A percentile compares a stretch with the other conserved stretches of the same genome.
These are phyloP conservation scores for Backusella parvicylindrica DNA, from an alignment of 192 early-diverging fungal species.

Conservation along the genomic window DNA sequence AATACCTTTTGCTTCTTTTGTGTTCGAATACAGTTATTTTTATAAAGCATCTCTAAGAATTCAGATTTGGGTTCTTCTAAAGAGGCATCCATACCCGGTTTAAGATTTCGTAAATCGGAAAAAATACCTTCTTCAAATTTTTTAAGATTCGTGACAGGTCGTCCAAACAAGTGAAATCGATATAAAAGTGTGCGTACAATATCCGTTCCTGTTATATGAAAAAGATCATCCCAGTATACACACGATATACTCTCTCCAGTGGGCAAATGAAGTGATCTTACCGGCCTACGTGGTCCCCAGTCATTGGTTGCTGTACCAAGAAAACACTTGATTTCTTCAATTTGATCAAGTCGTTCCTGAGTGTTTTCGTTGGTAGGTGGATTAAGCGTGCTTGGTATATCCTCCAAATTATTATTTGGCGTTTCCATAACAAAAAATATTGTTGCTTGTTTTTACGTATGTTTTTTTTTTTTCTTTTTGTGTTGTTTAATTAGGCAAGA, in stretches of 20 bases:
- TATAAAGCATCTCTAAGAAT: slow-evolving; percentile 92
- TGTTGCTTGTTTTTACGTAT: background rate
- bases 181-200: slow-evolving; percentile 88
- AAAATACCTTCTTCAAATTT: slow-evolving; percentile 99
- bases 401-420: background rate
- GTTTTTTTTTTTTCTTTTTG: background rate
- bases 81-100: slow-evolving; percentile 87
- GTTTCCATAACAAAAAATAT: background rate
- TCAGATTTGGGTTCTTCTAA: slow-evolving; percentile 92
- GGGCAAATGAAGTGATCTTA: slow-evolving; percentile 62
- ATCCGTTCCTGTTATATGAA: slow-evolving; percentile 95
- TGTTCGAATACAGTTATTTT: slow-evolving; percentile 93
- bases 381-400: background rate
- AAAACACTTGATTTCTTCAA: slow-evolving; percentile 53
- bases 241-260: slow-evolving; percentile 91
- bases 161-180: slow-evolving; percentile 87
- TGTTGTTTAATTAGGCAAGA: background rate
- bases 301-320: slow-evolving; percentile 63
- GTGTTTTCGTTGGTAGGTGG: slow-evolving; percentile 21
- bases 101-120: slow-evolving; percentile 90
- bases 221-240: slow-evolving; percentile 89
- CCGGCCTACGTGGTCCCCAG: slow-evolving; percentile 55
- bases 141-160: slow-evolving; percentile 84
- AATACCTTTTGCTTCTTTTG: slow-evolving; percentile 99
- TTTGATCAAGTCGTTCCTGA: slow-evolving; percentile 21